Base-by-base conservation (phyloP, 805 yeast genomes). In the Candida glaebosa region DNA sequence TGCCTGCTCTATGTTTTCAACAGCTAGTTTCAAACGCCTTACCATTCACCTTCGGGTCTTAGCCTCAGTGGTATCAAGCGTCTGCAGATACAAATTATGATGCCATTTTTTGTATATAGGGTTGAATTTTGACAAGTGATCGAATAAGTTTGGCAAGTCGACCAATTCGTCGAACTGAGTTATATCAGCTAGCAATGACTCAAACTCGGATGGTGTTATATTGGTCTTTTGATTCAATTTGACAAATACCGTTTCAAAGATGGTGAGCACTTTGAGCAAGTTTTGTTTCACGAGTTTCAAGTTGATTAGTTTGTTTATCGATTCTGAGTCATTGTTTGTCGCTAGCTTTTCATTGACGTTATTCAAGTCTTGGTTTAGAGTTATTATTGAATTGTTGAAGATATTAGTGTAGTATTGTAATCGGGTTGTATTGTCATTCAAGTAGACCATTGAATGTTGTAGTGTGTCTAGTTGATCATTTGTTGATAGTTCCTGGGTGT, bases 331-430 rank as follows among this genome's bases (percentile, higher is more conserved):
- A 4, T 33, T 41, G 26, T 46, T 46, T 47, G 52, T 48, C 37
- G 46, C 38, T 40, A 45, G 28, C 31, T 52, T 41, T 31, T 61
- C 57, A 28, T 54, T 49, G 16, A 51, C 50, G 3, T 42, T 37
- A 4, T 45, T 31, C 25, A 81, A 53, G 42, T 80, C 82, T 4
- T 69, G 66, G 35, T 78, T 74, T 31, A 84, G 56, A 2, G 85
- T 69, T 33, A 75, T 68, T 18, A 82, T 75, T 0, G 87, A 75
- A 39, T 79, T 75, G 12, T 76, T 71, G 36, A 84, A 59, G 1
- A 82, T 75, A 34, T 81, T 84, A 33, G 81, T 62, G 53, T 82
- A 83, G 57, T 83, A 83, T 48, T 82, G 84, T 36, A 84, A 60
- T 44, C 87, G 69, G 7, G 84, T 75, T 1, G 79, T 70, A n/a